Evolutionary conservation across 768 basidiomycete genomes (phyloP), one percentile per base, ranked within the genome.

Genomic region (Hortiboletus campestris): DNA sequence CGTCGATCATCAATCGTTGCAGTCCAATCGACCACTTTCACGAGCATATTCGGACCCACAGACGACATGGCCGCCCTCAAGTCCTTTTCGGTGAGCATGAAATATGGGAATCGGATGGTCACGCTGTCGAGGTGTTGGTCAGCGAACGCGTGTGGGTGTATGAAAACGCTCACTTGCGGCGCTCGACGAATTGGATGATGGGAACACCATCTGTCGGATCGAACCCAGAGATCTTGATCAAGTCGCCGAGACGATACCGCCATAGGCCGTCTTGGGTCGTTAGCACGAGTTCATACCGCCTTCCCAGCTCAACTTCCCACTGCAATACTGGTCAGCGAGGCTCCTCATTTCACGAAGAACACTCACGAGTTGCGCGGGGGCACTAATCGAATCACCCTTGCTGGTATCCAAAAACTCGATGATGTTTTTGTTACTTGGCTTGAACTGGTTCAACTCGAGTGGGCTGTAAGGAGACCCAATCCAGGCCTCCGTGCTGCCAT

Each of bases 251-350:
- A 25, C 25, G 25, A 4, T 25, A 25, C 25, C 25, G 25, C 25
- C 25, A 25, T 25, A 25, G 25, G 25, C 25, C 25, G 6, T 25
- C 25, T 25, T 25, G 2, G 0, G 25, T 25, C 25, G 25, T 25
- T 6, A 25, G 25, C 25, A 25, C 25, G 25, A 3, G 25, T 25
- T 25, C 25, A 25, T 25, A 25, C 6, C 25, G 25, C 6, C 6
- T 25, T 20, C 60, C 59, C 16, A 34, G 2, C 28, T 59, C 45
- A 14, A 58, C 46, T n/a, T 59, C 58, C 62, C 59, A 65, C 66
- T 67, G 22, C 12, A 6, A 48, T 47, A 1, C 29, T 22, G 13
- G n/a, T 66, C 51, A 48, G 47, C 16, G 19, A 46, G 29, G n/a
- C 4, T 5, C 34, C 4, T 43, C 10, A 5, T 36, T n/a, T 45